A percentile compares a stretch with the other conserved stretches of the same genome.
These are phyloP conservation scores for Jaminaea rosea DNA, from an alignment of 1,284 basidiomycete species.

Conservation along the genomic window DNA sequence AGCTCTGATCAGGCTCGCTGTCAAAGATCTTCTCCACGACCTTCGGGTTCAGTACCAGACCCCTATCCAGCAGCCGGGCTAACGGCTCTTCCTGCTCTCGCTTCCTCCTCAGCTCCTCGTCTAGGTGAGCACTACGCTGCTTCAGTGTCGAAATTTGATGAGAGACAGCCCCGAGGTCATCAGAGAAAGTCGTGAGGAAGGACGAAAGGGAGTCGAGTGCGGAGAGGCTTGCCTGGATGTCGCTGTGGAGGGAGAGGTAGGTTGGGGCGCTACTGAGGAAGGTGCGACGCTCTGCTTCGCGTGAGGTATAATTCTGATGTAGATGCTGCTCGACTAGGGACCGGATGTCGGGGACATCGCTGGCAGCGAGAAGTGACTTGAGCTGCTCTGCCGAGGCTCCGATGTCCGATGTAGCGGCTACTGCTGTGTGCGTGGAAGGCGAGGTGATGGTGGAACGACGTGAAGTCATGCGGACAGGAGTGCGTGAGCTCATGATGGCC, in stretches of 20 bases:
- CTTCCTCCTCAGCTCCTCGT: conserved; percentile 70
- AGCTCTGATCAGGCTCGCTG: conserved; percentile 58
- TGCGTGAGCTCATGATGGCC: too few species aligned
- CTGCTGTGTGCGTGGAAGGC: too few species aligned
- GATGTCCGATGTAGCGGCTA: background rate
- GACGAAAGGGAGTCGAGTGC: conserved; percentile 68
- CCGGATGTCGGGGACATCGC: background rate
- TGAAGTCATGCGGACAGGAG: too few species aligned
- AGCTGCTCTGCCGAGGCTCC: too few species aligned
- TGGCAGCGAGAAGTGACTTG: background rate
- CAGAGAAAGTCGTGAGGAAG: conserved; percentile 90
- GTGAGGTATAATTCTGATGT: background rate
- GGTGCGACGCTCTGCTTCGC: background rate
- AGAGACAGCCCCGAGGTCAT: conserved; percentile 82
- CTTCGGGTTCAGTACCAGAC: conserved; percentile 72
- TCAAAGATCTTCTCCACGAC: conserved; percentile 74
- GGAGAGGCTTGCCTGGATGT: conserved; percentile 56
- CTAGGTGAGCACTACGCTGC: conserved; percentile 76
- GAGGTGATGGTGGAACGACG: too few species aligned
- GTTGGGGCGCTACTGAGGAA: conserved; percentile 9
- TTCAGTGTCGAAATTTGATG: conserved; percentile 92
- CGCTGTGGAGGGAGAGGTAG: conserved; percentile 52
- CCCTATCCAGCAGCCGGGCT: conserved; percentile 61
- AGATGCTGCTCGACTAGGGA: background rate
- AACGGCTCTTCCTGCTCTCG: conserved; percentile 77